A percentile compares a stretch with the other conserved stretches of the same genome.
phyloP scores from a whole-genome alignment of 2,329 filamentous ascomycete genomes.

The Penicillium capsulatum region DNA sequence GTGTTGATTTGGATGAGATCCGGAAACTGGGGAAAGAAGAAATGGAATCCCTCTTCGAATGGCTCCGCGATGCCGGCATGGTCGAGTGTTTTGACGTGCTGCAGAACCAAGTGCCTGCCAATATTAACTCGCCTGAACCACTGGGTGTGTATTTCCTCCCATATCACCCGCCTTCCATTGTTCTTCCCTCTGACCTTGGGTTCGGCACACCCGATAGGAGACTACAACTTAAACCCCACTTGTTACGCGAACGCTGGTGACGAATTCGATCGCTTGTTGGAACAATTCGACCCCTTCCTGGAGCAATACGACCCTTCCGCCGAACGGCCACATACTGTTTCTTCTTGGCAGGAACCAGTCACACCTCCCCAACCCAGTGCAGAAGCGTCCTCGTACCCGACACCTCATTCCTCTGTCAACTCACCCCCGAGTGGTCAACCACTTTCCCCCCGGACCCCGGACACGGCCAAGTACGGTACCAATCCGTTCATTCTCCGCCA shows the following conservation, averaged over 20 bases:
- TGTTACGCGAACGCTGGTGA: conserved; percentile 8
- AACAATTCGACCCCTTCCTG: conserved; percentile 7
- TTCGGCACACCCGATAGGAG: conserved; percentile 7
- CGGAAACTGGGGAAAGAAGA: conserved; percentile 10
- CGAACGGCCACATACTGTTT: conserved; percentile 5
- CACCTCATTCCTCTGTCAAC: conserved; percentile 7
- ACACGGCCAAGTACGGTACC: conserved; percentile 7
- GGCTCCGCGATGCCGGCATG: conserved; percentile 10
- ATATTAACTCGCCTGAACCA: conserved; percentile 8
- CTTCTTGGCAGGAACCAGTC: conserved; percentile 6
- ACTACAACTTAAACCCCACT: conserved; percentile 9
- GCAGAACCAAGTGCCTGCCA: conserved; percentile 6
- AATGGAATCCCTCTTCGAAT: conserved; percentile 7
- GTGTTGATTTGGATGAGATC: conserved; percentile 12
- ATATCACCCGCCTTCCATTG: conserved; percentile 5
- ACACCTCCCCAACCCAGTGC: conserved; percentile 8
- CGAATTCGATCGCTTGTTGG: conserved; percentile 9
- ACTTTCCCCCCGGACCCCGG: conserved; percentile 4
- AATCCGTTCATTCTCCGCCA: conserved; percentile 4
- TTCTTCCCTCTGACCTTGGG: conserved; percentile 10
- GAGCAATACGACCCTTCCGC: conserved; percentile 7
- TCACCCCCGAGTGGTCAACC: conserved; percentile 5
- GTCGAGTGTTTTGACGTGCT: conserved; percentile 8
- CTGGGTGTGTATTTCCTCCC: conserved; percentile 8
- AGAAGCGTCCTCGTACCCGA: conserved; percentile 9